A percentile compares a stretch with the other conserved stretches of the same genome.
These are phyloP conservation scores for Pyrenophora tritici-repentis DNA, from an alignment of 2,329 filamentous ascomycete species.

Conservation along the genomic window DNA sequence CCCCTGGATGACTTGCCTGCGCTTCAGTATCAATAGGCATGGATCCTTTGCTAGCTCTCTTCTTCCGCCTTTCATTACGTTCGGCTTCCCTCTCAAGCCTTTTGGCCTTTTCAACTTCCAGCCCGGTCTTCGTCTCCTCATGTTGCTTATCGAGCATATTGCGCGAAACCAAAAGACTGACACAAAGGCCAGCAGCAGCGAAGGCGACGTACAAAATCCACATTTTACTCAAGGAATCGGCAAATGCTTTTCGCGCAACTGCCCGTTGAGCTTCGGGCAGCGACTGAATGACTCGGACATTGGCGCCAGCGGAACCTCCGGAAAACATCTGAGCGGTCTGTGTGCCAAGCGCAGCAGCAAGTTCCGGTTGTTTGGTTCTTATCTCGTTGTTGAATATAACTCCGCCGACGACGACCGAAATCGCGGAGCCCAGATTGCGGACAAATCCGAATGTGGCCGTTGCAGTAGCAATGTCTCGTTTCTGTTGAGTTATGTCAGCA, in stretches of 20 bases:
- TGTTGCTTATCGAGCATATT: constrained; percentile 52
- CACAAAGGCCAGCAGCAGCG: constrained; percentile 46
- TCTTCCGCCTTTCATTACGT: constrained; percentile 34
- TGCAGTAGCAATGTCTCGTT: constrained; percentile 68
- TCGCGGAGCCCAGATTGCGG: constrained; percentile 69
- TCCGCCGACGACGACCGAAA: constrained; percentile 74
- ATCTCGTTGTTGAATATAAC: constrained; percentile 80
- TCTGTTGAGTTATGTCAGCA: constrained; percentile 30
- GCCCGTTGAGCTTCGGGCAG: constrained; percentile 55
- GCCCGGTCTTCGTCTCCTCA: constrained; percentile 56
- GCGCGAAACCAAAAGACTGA: constrained; percentile 49
- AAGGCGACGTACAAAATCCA: constrained; percentile 57
- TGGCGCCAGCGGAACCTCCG: constrained; percentile 65
- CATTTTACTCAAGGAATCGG: constrained; percentile 52
- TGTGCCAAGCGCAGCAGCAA: constrained; percentile 58
- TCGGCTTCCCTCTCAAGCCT: constrained; percentile 44
- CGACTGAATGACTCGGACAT: constrained; percentile 60
- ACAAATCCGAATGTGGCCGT: constrained; percentile 71
- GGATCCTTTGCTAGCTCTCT: constrained; percentile 30
- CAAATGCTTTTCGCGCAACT: constrained; percentile 51
- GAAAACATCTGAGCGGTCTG: constrained; percentile 59
- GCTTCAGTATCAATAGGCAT: constrained; percentile 24
- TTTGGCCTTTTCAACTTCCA: constrained; percentile 51
- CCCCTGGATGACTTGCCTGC: constrained; percentile 2
- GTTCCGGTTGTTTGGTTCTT: constrained; percentile 58